Conservation (phyloP, 2,329 filamentous ascomycete genomes). For the Colletotrichum euphorbiae region DNA sequence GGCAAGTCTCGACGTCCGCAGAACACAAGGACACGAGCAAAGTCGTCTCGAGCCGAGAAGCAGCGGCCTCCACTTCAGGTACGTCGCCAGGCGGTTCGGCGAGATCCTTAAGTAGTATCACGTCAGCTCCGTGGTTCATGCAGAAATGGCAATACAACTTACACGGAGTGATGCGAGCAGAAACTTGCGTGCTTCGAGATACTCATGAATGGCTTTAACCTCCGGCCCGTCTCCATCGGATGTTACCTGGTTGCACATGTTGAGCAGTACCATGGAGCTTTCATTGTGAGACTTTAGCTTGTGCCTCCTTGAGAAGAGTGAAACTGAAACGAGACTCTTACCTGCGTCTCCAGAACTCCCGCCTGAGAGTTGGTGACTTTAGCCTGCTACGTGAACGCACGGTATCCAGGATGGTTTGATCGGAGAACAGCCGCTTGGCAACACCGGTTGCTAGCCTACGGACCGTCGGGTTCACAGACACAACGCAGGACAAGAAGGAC, state of each 20-base stretch:
- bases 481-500: conserved; percentile 65
- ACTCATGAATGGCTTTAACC: conserved; percentile 64
- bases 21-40: conserved; percentile 74
- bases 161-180: conserved; percentile 65
- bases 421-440: conserved; percentile 60
- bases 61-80: conserved; percentile 63
- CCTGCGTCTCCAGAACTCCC: conserved; percentile 66
- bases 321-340: conserved; percentile 42
- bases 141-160: conserved; percentile 39
- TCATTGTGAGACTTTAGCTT: conserved; percentile 44
- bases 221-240: conserved; percentile 56
- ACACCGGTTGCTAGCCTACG: conserved; percentile 61
- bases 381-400: conserved; percentile 52
- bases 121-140: not conserved
- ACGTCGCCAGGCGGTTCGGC: conserved; percentile 65
- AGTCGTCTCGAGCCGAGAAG: conserved; percentile 69
- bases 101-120: conserved; percentile 58
- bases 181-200: conserved; percentile 65
- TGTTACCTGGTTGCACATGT: conserved; percentile 61
- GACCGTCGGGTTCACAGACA: conserved; percentile 63
- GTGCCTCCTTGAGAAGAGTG: not conserved
- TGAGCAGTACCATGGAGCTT: conserved; percentile 57
- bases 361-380: conserved; percentile 52
- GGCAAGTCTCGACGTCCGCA: conserved; percentile 73
- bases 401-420: conserved; percentile 50